A percentile compares a stretch with the other conserved stretches of the same genome.
Evolutionary conservation across 2,329 filamentous ascomycete species (phyloP).

Genomic region (Diaporthe amygdali): DNA sequence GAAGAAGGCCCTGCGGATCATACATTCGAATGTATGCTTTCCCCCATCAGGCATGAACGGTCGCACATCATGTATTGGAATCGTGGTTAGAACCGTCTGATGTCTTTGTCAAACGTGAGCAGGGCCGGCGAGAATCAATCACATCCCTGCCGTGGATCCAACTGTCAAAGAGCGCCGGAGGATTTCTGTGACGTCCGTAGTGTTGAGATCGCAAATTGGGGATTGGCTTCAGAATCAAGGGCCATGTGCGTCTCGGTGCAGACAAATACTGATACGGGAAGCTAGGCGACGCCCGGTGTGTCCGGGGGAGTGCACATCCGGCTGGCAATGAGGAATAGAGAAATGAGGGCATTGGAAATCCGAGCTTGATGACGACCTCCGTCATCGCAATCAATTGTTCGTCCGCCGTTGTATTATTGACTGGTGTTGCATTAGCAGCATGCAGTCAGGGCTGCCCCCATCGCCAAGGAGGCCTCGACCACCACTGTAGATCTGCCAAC

Average conservation of each 20-base stretch:
- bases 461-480: conserved; percentile 10
- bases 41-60: conserved; percentile 13
- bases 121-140: not conserved
- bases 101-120: conserved; percentile 4
- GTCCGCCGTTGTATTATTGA: not conserved
- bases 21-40: not conserved
- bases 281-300: not conserved
- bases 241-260: not conserved
- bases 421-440: not conserved
- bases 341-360: not conserved
- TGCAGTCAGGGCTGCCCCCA: not conserved
- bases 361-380: not conserved
- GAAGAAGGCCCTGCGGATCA: not conserved
- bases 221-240: not conserved
- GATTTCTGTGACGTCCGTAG: conserved; percentile 8
- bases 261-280: not conserved
- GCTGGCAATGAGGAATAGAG: no score
- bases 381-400: not conserved
- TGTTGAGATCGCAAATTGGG: not conserved
- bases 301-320: no score
- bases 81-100: conserved; percentile 1
- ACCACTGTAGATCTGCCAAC: conserved; percentile 10
- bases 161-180: conserved; percentile 5
- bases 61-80: conserved; percentile 23
- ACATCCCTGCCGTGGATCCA: conserved; percentile 3